phyloP scores from a whole-genome alignment of 768 basidiomycete species.

The Vararia minispora region DNA sequence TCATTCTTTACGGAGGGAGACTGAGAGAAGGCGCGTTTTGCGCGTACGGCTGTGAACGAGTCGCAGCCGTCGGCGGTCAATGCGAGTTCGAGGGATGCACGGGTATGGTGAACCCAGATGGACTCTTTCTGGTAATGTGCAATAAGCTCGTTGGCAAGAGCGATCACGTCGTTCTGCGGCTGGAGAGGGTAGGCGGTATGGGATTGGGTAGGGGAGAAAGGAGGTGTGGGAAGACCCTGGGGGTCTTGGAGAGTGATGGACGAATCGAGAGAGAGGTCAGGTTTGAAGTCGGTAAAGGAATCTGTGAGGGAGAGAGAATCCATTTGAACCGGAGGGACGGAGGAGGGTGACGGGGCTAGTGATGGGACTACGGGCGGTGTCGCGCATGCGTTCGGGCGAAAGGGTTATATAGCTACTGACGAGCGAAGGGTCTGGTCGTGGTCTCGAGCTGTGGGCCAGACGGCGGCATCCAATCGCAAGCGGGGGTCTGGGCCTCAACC shows the following conservation, averaged over 20 bases:
- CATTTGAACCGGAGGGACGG: slow-evolving; percentile 6
- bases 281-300: slow-evolving; percentile 13
- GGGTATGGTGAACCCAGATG: slow-evolving; percentile 60
- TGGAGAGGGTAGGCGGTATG: slow-evolving; percentile 12
- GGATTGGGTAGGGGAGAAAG: slow-evolving; percentile 19
- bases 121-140: slow-evolving; percentile 62
- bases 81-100: slow-evolving; percentile 45
- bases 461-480: too few species aligned
- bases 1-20: slow-evolving; percentile 15
- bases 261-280: slow-evolving; percentile 8
- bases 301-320: slow-evolving; percentile 10
- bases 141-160: slow-evolving; percentile 53
- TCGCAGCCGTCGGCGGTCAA: slow-evolving; percentile 19
- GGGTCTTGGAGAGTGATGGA: slow-evolving; percentile 14
- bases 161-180: slow-evolving; percentile 27
- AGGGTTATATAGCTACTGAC: too few species aligned
- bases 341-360: too few species aligned
- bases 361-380: too few species aligned
- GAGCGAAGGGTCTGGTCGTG: too few species aligned
- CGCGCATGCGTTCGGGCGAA: too few species aligned
- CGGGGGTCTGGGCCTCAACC: too few species aligned
- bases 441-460: too few species aligned
- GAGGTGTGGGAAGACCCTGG: slow-evolving; percentile 20
- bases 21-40: slow-evolving; percentile 18
- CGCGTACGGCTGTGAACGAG: slow-evolving; percentile 8